Percentiles rank a stretch among this genome's conserved stretches.
phyloP scores from a whole-genome alignment of 441 rosid species.

The Eutrema salsugineum region DNA sequence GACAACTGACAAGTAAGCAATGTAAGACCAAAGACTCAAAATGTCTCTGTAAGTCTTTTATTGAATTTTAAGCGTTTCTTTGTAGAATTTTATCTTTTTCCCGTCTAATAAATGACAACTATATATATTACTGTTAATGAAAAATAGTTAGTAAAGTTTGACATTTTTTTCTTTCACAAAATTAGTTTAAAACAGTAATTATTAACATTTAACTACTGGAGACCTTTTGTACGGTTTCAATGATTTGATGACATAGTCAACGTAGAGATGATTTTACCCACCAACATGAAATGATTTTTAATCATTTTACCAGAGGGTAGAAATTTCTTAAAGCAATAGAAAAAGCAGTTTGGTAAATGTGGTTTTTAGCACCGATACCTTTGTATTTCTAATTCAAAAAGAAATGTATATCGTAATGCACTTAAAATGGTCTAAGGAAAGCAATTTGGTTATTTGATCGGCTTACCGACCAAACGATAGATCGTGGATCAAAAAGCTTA shows the following conservation, averaged over 20 bases:
- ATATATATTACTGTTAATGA: too few species aligned
- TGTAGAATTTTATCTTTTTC: too few species aligned
- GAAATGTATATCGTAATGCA: not conserved
- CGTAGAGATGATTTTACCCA: constrained; percentile 14
- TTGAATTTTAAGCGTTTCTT: not conserved
- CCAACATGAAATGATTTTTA: constrained; percentile 22
- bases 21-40: not conserved
- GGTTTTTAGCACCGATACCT: not conserved
- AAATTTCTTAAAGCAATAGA: not conserved
- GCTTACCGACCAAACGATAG: not conserved
- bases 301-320: not conserved
- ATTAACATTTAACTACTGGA: not conserved
- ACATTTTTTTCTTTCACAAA: not conserved
- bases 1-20: not conserved
- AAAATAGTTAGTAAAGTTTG: not conserved
- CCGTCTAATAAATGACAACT: too few species aligned
- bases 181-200: not conserved
- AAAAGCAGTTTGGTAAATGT: not conserved
- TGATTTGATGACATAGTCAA: constrained; percentile 5
- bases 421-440: not conserved
- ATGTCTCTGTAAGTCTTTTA: not conserved
- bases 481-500: not conserved
- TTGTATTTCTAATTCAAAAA: not conserved
- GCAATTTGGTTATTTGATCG: not conserved
- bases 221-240: constrained; percentile 2